These are phyloP conservation scores for Gaillardinia entomophila DNA, from an alignment of 805 yeast genomes.

Conservation along the genomic window DNA sequence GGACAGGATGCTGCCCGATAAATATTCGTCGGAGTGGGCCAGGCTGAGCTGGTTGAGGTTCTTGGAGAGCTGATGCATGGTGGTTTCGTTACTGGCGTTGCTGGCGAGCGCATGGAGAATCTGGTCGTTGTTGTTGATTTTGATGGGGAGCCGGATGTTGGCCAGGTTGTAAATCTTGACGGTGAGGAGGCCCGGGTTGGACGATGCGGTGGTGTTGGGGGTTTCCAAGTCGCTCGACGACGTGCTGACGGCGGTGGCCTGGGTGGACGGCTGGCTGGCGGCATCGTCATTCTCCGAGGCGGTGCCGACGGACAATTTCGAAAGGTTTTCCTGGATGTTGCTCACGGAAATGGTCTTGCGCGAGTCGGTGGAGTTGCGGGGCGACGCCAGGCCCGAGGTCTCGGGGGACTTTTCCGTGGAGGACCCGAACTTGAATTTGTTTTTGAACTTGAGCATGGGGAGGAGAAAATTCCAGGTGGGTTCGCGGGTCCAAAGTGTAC, in stretches of 20 bases:
- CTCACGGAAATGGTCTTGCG: constrained; percentile 17
- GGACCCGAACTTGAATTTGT: constrained; percentile 22
- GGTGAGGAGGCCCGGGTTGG: constrained; percentile 65
- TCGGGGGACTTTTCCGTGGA: constrained; percentile 10
- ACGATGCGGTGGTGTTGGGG: constrained; percentile 2
- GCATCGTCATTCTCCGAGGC: neutral
- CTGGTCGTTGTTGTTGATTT: constrained; percentile 58
- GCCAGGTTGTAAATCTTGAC: constrained; percentile 71
- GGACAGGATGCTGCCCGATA: constrained; percentile 28
- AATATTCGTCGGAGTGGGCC: constrained; percentile 12
- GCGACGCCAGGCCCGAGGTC: constrained; percentile 6
- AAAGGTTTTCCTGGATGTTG: constrained; percentile 17
- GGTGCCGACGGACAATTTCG: constrained; percentile 9
- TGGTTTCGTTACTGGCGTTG: constrained; percentile 35
- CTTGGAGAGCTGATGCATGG: constrained; percentile 12
- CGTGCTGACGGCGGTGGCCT: neutral
- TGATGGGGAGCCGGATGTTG: constrained; percentile 65
- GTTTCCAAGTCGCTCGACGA: neutral
- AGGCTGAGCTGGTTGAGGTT: constrained; percentile 9
- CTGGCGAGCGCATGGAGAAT: constrained; percentile 61
- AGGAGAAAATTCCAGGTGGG: no score
- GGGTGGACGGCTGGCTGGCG: neutral
- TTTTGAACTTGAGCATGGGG: constrained; percentile 24
- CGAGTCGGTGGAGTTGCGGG: constrained; percentile 19
- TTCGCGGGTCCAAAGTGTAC: no score